Conservation (phyloP, 352 stramenopile genomes). For the Globisporangium viniferum region DNA sequence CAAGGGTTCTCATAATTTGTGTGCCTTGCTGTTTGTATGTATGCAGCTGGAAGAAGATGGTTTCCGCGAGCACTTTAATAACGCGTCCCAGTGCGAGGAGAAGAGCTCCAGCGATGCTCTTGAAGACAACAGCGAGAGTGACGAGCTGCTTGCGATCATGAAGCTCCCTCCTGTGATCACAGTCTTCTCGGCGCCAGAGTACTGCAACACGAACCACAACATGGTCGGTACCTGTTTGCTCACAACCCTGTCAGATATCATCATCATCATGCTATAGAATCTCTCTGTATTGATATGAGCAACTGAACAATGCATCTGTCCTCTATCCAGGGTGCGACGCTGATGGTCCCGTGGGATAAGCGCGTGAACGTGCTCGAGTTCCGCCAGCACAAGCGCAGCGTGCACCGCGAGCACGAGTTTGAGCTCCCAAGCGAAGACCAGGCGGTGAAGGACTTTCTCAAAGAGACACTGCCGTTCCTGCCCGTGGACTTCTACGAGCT, state of each 20-base stretch:
- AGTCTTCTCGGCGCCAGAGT: constrained; percentile 82
- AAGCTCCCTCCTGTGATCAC: constrained; percentile 62
- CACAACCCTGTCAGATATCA: background rate
- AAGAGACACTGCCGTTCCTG: constrained; percentile 64
- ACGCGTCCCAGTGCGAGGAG: background rate
- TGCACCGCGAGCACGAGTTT: constrained; percentile 51
- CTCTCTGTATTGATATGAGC: background rate
- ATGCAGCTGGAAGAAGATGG: constrained; percentile 61
- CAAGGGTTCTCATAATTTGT: background rate
- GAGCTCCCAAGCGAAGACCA: constrained; percentile 50
- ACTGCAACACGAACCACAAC: constrained; percentile 84
- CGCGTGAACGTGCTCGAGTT: constrained; percentile 40
- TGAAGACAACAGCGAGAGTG: constrained; percentile 7
- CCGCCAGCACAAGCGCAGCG: constrained; percentile 67
- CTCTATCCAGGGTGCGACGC: constrained; percentile 47
- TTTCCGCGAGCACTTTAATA: constrained; percentile 68
- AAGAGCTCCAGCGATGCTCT: background rate
- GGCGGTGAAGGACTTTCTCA: constrained; percentile 48
- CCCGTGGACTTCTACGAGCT: constrained; percentile 80
- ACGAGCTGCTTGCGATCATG: constrained; percentile 11
- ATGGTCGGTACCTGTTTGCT: constrained; percentile 22
- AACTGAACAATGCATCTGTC: background rate
- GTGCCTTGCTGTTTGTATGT: background rate
- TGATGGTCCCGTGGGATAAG: constrained; percentile 59
- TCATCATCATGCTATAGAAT: background rate